Evolutionary conservation across 805 yeast species (phyloP).

Genomic region (Candida fluviatilis): DNA sequence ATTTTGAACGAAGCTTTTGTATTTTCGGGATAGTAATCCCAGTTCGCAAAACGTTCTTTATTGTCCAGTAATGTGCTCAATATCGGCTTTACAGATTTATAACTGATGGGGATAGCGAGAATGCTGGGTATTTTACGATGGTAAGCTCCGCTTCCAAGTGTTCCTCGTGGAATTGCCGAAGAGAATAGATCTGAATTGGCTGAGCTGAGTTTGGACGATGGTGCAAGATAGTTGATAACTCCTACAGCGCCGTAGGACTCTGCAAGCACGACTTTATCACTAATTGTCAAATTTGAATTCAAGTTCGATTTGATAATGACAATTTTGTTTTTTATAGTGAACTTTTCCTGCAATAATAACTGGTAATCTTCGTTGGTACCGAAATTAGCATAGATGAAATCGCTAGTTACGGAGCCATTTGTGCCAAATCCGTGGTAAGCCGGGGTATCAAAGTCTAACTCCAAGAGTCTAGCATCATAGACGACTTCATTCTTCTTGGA

Average conservation of each 20-base stretch:
- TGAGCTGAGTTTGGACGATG: background rate
- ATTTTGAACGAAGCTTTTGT: background rate
- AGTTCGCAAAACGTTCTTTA: conserved; percentile 11
- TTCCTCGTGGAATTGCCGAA: conserved; percentile 7
- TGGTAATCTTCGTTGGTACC: conserved; percentile 28
- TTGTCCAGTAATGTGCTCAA: conserved; percentile 16
- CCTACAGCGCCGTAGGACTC: conserved; percentile 23
- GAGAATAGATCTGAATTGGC: conserved; percentile 4
- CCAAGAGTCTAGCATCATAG: conserved; percentile 23
- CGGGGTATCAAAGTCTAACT: conserved; percentile 24
- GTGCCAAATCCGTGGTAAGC: conserved; percentile 25
- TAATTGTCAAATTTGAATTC: conserved; percentile 10
- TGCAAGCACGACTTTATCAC: conserved; percentile 24
- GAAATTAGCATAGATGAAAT: conserved; percentile 26
- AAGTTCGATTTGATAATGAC: conserved; percentile 20
- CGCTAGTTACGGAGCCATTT: conserved; percentile 20
- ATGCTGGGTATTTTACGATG: conserved; percentile 10
- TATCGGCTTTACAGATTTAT: conserved; percentile 21
- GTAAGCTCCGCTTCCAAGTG: conserved; percentile 2
- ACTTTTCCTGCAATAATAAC: conserved; percentile 14
- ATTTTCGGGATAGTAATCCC: conserved; percentile 23
- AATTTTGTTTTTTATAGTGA: conserved; percentile 20
- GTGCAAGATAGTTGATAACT: conserved; percentile 16
- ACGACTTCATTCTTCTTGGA: conserved; percentile 14
- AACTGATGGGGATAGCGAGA: conserved; percentile 26